Evolutionary conservation across 192 early-diverging fungal species (phyloP).

Genomic region (Spizellomyces punctatus): DNA sequence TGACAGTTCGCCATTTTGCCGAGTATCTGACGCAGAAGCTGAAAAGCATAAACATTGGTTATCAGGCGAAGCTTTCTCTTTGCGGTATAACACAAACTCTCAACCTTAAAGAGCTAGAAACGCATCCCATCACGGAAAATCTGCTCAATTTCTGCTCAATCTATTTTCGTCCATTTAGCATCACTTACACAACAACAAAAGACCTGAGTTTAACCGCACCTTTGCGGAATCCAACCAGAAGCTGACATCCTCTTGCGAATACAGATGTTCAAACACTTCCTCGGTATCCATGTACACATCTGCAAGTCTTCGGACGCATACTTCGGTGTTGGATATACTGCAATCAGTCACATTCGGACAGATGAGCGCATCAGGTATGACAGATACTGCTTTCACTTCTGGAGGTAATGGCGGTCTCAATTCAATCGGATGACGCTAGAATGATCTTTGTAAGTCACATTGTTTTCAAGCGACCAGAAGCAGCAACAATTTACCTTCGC

Average conservation of each 20-base stretch:
- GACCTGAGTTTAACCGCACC: background rate
- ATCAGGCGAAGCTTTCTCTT: background rate
- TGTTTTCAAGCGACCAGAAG: background rate
- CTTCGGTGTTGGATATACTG: slow-evolving; percentile 2
- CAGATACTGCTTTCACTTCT: slow-evolving; percentile 18
- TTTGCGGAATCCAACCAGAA: slow-evolving; percentile 61
- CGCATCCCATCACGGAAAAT: slow-evolving; percentile 69
- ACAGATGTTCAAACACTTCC: slow-evolving; percentile 37
- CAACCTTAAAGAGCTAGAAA: slow-evolving; percentile 4
- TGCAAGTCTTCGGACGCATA: slow-evolving; percentile 18
- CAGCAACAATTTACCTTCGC: background rate
- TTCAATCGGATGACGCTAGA: background rate
- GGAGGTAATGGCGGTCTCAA: slow-evolving; percentile 12
- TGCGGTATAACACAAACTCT: background rate
- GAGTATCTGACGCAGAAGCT: slow-evolving; percentile 30
- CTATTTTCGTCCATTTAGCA: background rate
- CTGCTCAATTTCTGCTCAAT: slow-evolving; percentile 47
- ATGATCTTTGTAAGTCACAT: no score
- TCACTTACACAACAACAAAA: background rate
- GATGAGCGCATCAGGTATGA: slow-evolving; percentile 31
- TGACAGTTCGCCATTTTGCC: slow-evolving; percentile 15
- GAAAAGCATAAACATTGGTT: background rate
- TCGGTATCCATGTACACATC: slow-evolving; percentile 19
- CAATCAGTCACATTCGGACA: background rate
- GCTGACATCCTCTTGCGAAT: slow-evolving; percentile 3